These are phyloP conservation scores for Suillus cothurnatus DNA, from an alignment of 768 basidiomycete species.

Conservation along the genomic window DNA sequence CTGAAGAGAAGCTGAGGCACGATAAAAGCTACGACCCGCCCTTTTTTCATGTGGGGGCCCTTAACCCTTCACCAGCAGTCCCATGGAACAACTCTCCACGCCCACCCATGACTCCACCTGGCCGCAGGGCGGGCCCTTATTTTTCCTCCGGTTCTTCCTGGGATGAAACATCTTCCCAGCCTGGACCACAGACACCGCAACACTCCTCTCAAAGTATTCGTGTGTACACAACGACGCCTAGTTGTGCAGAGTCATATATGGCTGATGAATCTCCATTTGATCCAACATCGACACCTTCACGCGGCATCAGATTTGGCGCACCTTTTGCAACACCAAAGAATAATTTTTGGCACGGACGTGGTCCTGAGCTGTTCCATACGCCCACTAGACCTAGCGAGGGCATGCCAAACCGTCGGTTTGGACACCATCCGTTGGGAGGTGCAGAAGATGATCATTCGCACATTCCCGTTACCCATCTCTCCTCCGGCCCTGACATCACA, in stretches of 20 bases:
- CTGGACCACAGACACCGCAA: conserved; percentile 59
- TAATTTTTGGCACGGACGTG: conserved; percentile 45
- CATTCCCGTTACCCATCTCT: conserved; percentile 21
- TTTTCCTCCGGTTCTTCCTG: conserved; percentile 43
- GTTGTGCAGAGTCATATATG: conserved; percentile 34
- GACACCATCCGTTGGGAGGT: conserved; percentile 19
- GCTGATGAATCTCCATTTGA: conserved; percentile 68
- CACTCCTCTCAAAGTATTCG: conserved; percentile 39
- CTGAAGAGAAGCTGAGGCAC: conserved; percentile 49
- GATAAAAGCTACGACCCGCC: conserved; percentile 52
- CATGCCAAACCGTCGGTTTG: conserved; percentile 17
- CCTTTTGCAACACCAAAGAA: conserved; percentile 69
- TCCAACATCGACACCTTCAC: conserved; percentile 79
- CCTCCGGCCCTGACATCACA: conserved; percentile 45
- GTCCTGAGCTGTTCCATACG: conserved; percentile 52
- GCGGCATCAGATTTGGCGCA: conserved; percentile 64
- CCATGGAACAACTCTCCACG: conserved; percentile 44
- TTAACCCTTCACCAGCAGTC: conserved; percentile 58
- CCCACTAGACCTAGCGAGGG: conserved; percentile 43
- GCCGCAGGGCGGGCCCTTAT: conserved; percentile 28
- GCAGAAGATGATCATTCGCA: conserved; percentile 26
- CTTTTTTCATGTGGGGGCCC: conserved; percentile 55
- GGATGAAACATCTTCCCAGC: conserved; percentile 50
- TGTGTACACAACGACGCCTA: conserved; percentile 42
- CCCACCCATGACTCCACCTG: conserved; percentile 54